A percentile compares a stretch with the other conserved stretches of the same genome.
phyloP scores from a whole-genome alignment of 2,329 filamentous ascomycete species.

The Rosellinia necatrix region DNA sequence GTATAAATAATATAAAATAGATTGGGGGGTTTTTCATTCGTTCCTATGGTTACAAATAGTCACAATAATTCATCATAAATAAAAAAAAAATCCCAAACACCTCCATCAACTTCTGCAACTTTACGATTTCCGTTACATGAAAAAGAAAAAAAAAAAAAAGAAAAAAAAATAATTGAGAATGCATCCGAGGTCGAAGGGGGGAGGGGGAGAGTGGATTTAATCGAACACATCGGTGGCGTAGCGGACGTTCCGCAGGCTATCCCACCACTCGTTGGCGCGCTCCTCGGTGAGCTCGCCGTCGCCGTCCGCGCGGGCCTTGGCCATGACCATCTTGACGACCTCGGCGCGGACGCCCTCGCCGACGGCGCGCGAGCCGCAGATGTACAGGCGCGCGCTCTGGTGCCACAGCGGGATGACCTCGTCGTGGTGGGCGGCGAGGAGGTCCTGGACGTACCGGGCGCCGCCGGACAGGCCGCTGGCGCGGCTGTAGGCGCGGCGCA shows the following conservation, averaged over 20 bases:
- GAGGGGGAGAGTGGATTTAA: too few species aligned
- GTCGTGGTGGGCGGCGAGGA: conserved; percentile 44
- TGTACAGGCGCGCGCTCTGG: conserved; percentile 59
- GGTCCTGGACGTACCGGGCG: conserved; percentile 54
- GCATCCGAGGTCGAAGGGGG: too few species aligned
- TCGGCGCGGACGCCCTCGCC: conserved; percentile 53
- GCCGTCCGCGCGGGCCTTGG: conserved; percentile 34
- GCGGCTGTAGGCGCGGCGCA: conserved; percentile 64
- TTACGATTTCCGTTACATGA: too few species aligned
- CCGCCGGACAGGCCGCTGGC: conserved; percentile 50
- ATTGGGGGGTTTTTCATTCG: too few species aligned
- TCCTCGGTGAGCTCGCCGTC: conserved; percentile 44
- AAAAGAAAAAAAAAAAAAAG: too few species aligned
- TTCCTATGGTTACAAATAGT: too few species aligned
- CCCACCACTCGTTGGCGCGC: conserved; percentile 52
- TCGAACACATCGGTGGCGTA: conserved; percentile 67
- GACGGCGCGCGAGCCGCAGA: conserved; percentile 64
- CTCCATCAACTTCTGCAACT: too few species aligned
- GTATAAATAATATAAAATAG: too few species aligned
- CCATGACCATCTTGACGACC: conserved; percentile 42
- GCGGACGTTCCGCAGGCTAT: conserved; percentile 56
- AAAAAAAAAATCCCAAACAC: too few species aligned
- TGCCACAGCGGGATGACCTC: conserved; percentile 47
- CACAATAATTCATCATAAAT: too few species aligned
- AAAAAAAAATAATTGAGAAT: too few species aligned